Percentiles rank a stretch among this genome's conserved stretches.
phyloP scores from a whole-genome alignment of 2,329 filamentous ascomycete genomes.

The Exophiala oligosperma region DNA sequence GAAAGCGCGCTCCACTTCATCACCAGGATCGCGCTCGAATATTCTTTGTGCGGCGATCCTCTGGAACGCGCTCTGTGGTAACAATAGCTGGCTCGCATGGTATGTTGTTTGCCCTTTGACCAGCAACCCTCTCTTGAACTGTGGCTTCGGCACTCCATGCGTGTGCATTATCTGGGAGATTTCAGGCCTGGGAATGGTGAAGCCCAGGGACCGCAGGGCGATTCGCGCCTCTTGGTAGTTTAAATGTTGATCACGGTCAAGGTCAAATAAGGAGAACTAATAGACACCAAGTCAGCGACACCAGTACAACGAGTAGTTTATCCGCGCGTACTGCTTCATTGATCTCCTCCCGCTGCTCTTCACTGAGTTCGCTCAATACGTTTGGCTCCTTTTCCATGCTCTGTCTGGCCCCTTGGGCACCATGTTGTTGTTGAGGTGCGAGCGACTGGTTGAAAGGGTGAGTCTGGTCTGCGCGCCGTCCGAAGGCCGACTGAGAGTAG shows the following conservation, averaged over 20 bases:
- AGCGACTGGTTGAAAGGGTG: constrained; percentile 40
- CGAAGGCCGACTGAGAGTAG: constrained; percentile 46
- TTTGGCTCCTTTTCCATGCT: constrained; percentile 48
- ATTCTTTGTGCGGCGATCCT: constrained; percentile 78
- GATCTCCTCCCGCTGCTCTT: constrained; percentile 91
- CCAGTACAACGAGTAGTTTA: background rate
- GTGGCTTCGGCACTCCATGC: constrained; percentile 72
- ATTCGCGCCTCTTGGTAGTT: constrained; percentile 99
- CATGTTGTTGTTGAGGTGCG: constrained; percentile 43
- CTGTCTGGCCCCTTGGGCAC: constrained; percentile 38
- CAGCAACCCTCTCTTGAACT: constrained; percentile 44
- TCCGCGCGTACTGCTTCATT: constrained; percentile 73
- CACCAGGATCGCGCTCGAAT: constrained; percentile 76
- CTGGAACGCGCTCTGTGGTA: constrained; percentile 72
- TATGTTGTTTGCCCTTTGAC: constrained; percentile 38
- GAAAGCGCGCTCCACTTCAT: constrained; percentile 90
- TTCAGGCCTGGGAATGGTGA: constrained; percentile 83
- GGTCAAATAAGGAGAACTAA: constrained; percentile 92
- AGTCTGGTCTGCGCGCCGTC: constrained; percentile 34
- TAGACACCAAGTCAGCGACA: background rate
- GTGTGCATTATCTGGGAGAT: constrained; percentile 77
- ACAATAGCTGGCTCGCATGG: constrained; percentile 66
- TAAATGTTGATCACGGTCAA: constrained; percentile 89
- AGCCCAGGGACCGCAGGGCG: constrained; percentile 91
- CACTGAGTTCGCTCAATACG: constrained; percentile 63